Percentiles rank a stretch among this genome's conserved stretches.
These are phyloP conservation scores for Aureobasidium sp. DNA, from an alignment of 2,329 filamentous ascomycete species.

Conservation along the genomic window DNA sequence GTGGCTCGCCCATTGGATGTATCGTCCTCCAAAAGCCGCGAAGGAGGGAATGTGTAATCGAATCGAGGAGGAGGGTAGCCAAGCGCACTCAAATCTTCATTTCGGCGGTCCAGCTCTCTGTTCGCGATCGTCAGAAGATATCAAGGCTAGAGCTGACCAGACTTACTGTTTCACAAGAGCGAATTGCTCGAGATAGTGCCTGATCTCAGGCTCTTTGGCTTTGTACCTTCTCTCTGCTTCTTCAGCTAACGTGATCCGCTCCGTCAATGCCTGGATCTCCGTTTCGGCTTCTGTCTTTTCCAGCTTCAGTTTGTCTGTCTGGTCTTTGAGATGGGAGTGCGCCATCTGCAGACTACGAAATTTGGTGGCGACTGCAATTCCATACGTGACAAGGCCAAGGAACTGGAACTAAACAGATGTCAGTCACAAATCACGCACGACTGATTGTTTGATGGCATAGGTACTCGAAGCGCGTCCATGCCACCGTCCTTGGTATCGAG, in stretches of 20 bases:
- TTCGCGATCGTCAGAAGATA: conserved; percentile 12
- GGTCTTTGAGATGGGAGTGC: conserved; percentile 22
- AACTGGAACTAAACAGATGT: conserved; percentile 41
- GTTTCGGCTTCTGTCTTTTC: conserved; percentile 24
- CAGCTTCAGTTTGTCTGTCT: conserved; percentile 21
- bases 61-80: background rate
- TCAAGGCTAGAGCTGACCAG: background rate
- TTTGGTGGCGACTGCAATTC: conserved; percentile 21
- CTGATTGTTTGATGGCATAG: background rate
- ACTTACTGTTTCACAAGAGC: conserved; percentile 28
- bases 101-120: conserved; percentile 4
- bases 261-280: conserved; percentile 19
- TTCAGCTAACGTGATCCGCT: conserved; percentile 20
- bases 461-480: conserved; percentile 36
- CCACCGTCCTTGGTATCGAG: conserved; percentile 34
- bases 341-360: conserved; percentile 14
- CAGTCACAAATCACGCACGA: background rate
- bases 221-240: conserved; percentile 23
- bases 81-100: background rate
- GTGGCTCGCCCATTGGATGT: background rate
- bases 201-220: conserved; percentile 30
- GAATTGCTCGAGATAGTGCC: conserved; percentile 32
- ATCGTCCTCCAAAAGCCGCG: background rate
- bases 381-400: conserved; percentile 30
- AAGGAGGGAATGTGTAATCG: background rate